These are phyloP conservation scores for Cryptococcus sp. DNA, from an alignment of 1,284 basidiomycete genomes.

Conservation along the genomic window DNA sequence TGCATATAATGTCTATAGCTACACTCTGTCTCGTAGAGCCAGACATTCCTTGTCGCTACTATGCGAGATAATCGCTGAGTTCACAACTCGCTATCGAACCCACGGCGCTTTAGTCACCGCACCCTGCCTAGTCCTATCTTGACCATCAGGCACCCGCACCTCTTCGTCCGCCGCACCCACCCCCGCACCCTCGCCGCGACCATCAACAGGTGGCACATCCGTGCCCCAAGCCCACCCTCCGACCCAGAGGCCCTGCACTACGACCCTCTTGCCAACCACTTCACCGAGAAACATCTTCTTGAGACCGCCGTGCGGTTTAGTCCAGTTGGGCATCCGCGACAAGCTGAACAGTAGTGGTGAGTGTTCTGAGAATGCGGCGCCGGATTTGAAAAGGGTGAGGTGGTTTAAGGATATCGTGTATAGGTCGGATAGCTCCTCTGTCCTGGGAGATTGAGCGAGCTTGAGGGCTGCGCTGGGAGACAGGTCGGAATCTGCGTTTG, in stretches of 20 bases:
- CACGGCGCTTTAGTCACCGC: conserved; percentile 21
- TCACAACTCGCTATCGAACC: conserved; percentile 10
- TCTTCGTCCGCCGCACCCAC: conserved; percentile 4
- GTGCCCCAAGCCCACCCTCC: conserved; percentile 62
- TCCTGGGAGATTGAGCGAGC: conserved; percentile 19
- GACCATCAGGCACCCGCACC: background rate
- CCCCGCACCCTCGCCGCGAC: background rate
- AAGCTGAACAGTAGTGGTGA: conserved; percentile 88
- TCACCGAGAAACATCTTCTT: conserved; percentile 98
- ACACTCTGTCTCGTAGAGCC: background rate
- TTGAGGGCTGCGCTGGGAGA: conserved; percentile 33
- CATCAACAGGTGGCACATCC: conserved; percentile 21
- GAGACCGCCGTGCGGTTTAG: conserved; percentile 84
- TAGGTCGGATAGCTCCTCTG: conserved; percentile 58
- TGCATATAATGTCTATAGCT: background rate
- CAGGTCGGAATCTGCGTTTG: conserved; percentile 21
- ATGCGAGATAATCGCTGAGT: background rate
- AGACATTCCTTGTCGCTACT: background rate
- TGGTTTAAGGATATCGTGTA: conserved; percentile 81
- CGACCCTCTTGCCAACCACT: conserved; percentile 92
- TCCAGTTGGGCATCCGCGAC: conserved; percentile 80
- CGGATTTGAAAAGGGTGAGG: conserved; percentile 76
- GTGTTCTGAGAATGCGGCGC: conserved; percentile 83
- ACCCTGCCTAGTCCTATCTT: background rate
- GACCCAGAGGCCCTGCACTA: conserved; percentile 90